Base-by-base conservation (phyloP, 1,284 basidiomycete species). In the Anthracocystis setariae region DNA sequence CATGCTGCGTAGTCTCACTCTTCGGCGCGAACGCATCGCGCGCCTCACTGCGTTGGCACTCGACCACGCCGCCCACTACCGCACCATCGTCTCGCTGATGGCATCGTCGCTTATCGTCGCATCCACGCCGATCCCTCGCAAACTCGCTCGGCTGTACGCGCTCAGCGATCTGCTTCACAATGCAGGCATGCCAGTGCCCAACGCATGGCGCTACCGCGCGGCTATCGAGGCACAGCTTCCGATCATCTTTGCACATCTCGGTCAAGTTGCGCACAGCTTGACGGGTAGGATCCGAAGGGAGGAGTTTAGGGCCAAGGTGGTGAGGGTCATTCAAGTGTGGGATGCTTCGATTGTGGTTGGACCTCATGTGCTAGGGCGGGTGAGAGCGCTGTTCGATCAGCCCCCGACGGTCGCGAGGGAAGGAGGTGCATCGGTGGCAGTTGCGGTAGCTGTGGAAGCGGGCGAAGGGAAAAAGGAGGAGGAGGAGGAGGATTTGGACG, bases 131-230 rank as follows among this genome's bases (percentile, higher is more conserved):
- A 91, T 98, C 12, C 94, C 96, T 35, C 89, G 94, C 70, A 99
- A 99, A 83, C 88, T 98, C 46, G 93, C 96, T 7, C 89, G 96
- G 8, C 88, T 99, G 24, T 90, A 97, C 84, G 88, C 97, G 45
- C 92, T 98, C 53, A 97, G 94, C 77, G 96, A 99, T 80, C 96
- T 99, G 67, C 87, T 99, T 25, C 94, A 98, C 85, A 99, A 98
- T 82, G 93, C 92, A 3, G 94, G 93, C 37, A 90, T 90, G 5
- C 86, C 92, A 3, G 87, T 94, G 9, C 90, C 92, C 2, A 90
- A 77, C 83, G 92, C 92, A 17, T 83, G 73, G 73, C 32, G 57
- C 24, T 80, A 76, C 54, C 50, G 72, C 10, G 51, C 56, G 8
- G 58, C 58, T 4, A 48, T 82, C 7, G 72, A 77, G 42, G 21